Evolutionary conservation across 2,329 filamentous ascomycete genomes (phyloP), one percentile per base, ranked within the genome.

Genomic region (Botrytis elliptica): DNA sequence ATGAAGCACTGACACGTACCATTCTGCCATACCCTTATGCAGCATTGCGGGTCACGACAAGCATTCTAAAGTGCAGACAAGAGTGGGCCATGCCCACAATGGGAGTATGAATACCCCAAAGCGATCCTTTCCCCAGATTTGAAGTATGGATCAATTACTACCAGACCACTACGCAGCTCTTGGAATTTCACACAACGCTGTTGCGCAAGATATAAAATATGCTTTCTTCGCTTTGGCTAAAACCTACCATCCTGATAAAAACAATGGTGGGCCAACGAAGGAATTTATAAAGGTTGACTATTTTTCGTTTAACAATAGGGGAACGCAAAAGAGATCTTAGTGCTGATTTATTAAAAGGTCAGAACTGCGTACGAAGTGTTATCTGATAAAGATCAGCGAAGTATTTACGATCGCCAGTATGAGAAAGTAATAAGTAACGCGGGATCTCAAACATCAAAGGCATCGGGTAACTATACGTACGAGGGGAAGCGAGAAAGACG

Each of bases 141-240:
- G n/a, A 7, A 70, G 18, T 20, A 71, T 71, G 69, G 29, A 64
- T 65, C 57, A 63, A 46, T 63, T 22, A 22, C 36, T 49, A 42
- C 59, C 40, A 25, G 49, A 72, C 4, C 49, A 72, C 22, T 72
- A 72, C 44, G 36, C 38, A 38, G 40, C 22, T 9, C 52, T 72
- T 9, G 46, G 63, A 20, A n/a, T 72, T 44, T 18, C 40, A 44
- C n/a, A 29, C 1, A 22, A 72, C 59, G 70, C 70, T 29, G 40
- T 33, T 20, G 9, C 38, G n/a, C 44, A 55, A n/a, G 70, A 72
- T 9, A 57, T 72, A n/a, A 72, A 68, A n/a, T 44, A 46, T 18
- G 70, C 70, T 2, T 72, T 72, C 63, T 72, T 72, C 6, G 14
- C 36, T 25, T 33, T 72, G 18, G 70, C 70, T 8, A 72, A 68